Conservation (phyloP, 2,329 filamentous ascomycete species). For the Neofusicoccum kwambonambiense region DNA sequence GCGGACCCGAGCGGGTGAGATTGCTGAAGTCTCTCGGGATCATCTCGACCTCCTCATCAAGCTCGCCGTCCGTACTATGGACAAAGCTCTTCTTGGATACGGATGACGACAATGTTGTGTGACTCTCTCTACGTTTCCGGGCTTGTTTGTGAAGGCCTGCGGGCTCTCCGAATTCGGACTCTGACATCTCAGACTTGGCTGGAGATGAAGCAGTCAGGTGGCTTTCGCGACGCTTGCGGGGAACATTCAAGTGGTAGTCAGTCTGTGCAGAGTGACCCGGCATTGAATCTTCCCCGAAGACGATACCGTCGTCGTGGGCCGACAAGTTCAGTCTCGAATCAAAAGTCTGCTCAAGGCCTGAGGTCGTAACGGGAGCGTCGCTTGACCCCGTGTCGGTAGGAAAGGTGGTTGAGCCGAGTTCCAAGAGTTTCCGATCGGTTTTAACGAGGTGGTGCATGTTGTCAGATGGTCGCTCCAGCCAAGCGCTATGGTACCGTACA, state of each 20-base stretch:
- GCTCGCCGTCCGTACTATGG: conserved; percentile 33
- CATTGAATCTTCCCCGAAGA: conserved; percentile 24
- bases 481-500: conserved; percentile 64
- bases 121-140: conserved; percentile 30
- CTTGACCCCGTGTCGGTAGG: not conserved
- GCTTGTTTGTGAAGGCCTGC: conserved; percentile 10
- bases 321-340: not conserved
- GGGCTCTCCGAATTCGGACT: conserved; percentile 20
- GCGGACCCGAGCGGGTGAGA: not conserved
- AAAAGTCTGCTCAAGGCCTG: not conserved
- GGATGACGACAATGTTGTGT: conserved; percentile 41
- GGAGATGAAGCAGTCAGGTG: conserved; percentile 4
- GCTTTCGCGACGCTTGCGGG: conserved; percentile 39
- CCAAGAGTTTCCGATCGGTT: not conserved
- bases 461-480: conserved; percentile 51
- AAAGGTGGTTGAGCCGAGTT: not conserved
- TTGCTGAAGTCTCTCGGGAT: conserved; percentile 35
- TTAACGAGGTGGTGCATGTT: not conserved
- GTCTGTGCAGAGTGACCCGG: conserved; percentile 11
- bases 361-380: not conserved
- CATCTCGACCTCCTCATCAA: conserved; percentile 51
- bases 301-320: conserved; percentile 19
- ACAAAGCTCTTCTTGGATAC: conserved; percentile 42
- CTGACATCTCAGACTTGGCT: not conserved
- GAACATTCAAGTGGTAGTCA: not conserved